These are phyloP conservation scores for Phytophthora hybrid DNA, from an alignment of 352 stramenopile genomes.

Conservation along the genomic window DNA sequence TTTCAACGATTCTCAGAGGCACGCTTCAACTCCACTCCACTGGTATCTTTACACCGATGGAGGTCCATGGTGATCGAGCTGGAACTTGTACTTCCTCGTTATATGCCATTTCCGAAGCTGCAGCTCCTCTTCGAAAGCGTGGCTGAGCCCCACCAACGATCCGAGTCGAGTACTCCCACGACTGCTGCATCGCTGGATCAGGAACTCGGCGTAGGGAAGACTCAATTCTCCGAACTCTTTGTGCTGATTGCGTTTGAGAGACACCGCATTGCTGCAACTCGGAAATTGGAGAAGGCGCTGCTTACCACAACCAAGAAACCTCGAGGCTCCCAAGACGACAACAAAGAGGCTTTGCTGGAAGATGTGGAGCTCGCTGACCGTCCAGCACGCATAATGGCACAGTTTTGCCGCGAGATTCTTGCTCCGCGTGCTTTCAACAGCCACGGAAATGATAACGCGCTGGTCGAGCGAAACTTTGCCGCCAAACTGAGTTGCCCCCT, in stretches of 20 bases:
- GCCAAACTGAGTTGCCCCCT: constrained; percentile 55
- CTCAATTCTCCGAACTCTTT: constrained; percentile 41
- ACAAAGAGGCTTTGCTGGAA: constrained; percentile 5
- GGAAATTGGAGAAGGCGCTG: constrained; percentile 21
- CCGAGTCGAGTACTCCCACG: not conserved
- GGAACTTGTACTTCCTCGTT: constrained; percentile 30
- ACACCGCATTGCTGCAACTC: constrained; percentile 10
- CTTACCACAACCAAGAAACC: not conserved
- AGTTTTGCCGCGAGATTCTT: constrained; percentile 56
- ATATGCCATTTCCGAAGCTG: constrained; percentile 34
- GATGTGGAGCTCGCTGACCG: constrained; percentile 7
- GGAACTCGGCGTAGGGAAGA: constrained; percentile 33
- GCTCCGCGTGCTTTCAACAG: constrained; percentile 28
- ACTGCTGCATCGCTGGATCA: constrained; percentile 19
- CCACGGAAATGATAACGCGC: constrained; percentile 17
- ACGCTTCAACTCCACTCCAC: constrained; percentile 33
- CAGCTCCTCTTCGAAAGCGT: constrained; percentile 37
- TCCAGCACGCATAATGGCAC: constrained; percentile 45
- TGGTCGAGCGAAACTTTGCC: constrained; percentile 49
- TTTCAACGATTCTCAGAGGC: constrained; percentile 49
- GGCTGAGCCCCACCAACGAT: not conserved
- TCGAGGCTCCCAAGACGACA: not conserved
- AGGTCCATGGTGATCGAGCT: constrained; percentile 46
- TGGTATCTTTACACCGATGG: constrained; percentile 48
- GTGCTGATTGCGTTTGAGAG: constrained; percentile 42